Evolutionary conservation across 2,329 filamentous ascomycete genomes (phyloP), one percentile per base, ranked within the genome.

Genomic region (Fonsecaea pugnacius): DNA sequence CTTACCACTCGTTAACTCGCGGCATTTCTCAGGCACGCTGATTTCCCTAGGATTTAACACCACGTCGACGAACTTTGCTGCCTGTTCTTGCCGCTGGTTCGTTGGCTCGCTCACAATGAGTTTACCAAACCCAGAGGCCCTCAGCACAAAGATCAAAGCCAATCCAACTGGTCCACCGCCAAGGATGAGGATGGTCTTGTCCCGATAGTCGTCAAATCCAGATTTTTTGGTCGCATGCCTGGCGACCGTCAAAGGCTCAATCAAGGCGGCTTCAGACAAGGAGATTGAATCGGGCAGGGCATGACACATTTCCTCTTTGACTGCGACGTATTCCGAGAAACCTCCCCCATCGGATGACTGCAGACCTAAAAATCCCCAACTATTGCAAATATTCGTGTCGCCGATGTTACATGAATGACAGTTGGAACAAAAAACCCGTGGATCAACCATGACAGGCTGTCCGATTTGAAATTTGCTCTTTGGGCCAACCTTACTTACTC

Each of bases 91-190:
- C 43, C 83, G 76, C 68, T 77, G 75, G 0, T 74, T 71, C 7
- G 80, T 79, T 2, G 83, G 75, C 71, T 85, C 83, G 1, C 80
- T 81, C 1, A 84, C 80, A 64, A 85, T 83, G 69, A 85, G 83
- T 54, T 78, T 79, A 4, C 73, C 70, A 14, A 65, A 62, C 6
- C 78, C 78, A 57, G 73, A 75, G 2, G 79, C 79, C 64, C 75
- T 74, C 9, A 84, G 74, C 0, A 76, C 76, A 66, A 81, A 79
- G 63, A 83, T 76, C 8, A 83, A 77, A 1, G 80, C 75, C 3
- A 85, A 76, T 5, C 83, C 83, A 64, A 85, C 84, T 0, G 83
- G 83, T 2, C 83, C 83, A 21, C 80, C 82, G n/a, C 83, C 83
- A 1, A 85, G 73, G 10, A 85, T 75, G 21, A 85, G 72, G 1